Percentiles rank a stretch among this genome's conserved stretches.
These are phyloP conservation scores for Mycena crocata DNA, from an alignment of 768 basidiomycete genomes.

Conservation along the genomic window DNA sequence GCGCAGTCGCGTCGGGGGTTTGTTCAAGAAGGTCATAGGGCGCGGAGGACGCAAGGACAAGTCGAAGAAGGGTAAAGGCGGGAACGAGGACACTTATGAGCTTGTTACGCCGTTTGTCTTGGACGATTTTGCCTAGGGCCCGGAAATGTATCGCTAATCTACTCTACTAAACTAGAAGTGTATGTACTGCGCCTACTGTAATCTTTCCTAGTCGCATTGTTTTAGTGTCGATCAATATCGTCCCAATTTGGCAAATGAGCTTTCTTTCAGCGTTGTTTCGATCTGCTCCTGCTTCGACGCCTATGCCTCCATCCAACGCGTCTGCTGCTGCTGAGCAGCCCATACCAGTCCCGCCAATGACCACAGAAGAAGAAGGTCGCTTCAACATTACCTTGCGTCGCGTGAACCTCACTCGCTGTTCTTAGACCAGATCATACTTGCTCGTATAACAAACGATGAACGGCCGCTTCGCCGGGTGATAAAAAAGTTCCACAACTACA, in stretches of 20 bases:
- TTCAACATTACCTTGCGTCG: conserved; percentile 18
- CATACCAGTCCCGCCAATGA: conserved; percentile 57
- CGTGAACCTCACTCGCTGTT: not conserved
- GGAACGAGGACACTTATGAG: conserved; percentile 85
- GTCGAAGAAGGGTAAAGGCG: conserved; percentile 52
- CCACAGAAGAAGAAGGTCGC: conserved; percentile 73
- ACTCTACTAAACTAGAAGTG: conserved; percentile 1
- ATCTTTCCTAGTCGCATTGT: no score
- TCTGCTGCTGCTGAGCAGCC: conserved; percentile 36
- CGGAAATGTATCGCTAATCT: conserved; percentile 26
- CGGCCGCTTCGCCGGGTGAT: conserved; percentile 80
- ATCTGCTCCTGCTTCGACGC: not conserved
- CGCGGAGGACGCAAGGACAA: conserved; percentile 55
- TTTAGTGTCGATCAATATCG: no score
- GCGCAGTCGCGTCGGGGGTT: conserved; percentile 59
- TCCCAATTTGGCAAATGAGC: conserved; percentile 10
- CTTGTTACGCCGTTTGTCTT: conserved; percentile 86
- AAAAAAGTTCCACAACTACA: conserved; percentile 84
- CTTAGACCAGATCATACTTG: conserved; percentile 82
- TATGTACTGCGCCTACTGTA: not conserved
- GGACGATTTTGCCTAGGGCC: conserved; percentile 77
- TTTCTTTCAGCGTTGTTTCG: no score
- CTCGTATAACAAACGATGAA: conserved; percentile 87
- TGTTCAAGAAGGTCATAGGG: conserved; percentile 73
- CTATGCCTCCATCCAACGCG: conserved; percentile 23